Conservation (phyloP, 2,329 filamentous ascomycete genomes). For the Cladosporium sp. region DNA sequence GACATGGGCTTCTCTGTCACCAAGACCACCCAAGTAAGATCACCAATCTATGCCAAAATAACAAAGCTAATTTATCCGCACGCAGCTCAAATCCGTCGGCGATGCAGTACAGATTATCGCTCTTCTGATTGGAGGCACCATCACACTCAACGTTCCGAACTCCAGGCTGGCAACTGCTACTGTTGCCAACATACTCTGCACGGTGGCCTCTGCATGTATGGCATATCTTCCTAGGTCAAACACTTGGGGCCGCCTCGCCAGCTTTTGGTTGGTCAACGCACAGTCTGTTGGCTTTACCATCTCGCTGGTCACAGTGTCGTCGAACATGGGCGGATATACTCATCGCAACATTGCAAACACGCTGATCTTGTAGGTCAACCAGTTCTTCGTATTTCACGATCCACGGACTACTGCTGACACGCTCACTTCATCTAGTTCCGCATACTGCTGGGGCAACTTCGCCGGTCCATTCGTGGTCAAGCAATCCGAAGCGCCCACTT, state of each 20-base stretch:
- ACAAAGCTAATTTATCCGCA: too few species aligned
- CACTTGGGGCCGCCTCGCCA: constrained; percentile 34
- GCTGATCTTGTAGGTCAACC: constrained; percentile 30
- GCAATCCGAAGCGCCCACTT: constrained; percentile 31
- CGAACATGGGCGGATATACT: constrained; percentile 38
- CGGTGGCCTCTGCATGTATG: constrained; percentile 31
- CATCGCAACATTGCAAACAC: constrained; percentile 34
- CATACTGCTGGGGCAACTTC: constrained; percentile 40
- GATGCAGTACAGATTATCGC: constrained; percentile 38
- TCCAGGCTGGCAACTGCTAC: constrained; percentile 22
- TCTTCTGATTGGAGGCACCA: constrained; percentile 32
- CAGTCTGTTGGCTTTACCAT: constrained; percentile 37
- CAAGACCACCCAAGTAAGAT: constrained; percentile 24
- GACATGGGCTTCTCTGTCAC: constrained; percentile 50
- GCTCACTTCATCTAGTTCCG: constrained; percentile 9
- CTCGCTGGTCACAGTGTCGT: constrained; percentile 33
- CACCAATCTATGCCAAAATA: too few species aligned
- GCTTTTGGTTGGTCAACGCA: constrained; percentile 37
- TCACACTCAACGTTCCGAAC: constrained; percentile 35
- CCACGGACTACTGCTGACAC: background rate
- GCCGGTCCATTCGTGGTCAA: constrained; percentile 38
- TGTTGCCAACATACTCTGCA: constrained; percentile 34
- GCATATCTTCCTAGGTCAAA: constrained; percentile 33
- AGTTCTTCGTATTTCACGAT: background rate
- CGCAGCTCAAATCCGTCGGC: constrained; percentile 33